Evolutionary conservation across 2,329 filamentous ascomycete species (phyloP).

Genomic region (Teratosphaeria destructans): DNA sequence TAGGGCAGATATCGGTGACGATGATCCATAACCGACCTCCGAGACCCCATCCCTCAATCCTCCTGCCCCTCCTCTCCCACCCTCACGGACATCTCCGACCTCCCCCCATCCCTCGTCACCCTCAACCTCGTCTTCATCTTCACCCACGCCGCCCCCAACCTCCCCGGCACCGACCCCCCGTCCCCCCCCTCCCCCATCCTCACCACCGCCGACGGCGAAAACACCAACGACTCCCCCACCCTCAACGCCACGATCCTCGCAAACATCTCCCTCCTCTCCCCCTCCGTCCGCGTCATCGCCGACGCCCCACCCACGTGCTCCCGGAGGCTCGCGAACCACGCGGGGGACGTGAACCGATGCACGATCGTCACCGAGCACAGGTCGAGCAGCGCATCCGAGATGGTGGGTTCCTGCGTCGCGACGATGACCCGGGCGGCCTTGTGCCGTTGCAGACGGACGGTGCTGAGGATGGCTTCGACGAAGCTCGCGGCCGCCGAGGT

Average conservation of each 20-base stretch:
- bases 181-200: conserved; percentile 7
- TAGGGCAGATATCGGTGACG: too few species aligned
- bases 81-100: not conserved
- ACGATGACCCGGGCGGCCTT: conserved; percentile 57
- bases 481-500: conserved; percentile 46
- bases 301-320: conserved; percentile 39
- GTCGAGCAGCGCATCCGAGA: conserved; percentile 58
- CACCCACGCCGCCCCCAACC: conserved; percentile 12
- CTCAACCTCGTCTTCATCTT: conserved; percentile 20
- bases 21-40: too few species aligned
- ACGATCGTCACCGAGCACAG: conserved; percentile 63
- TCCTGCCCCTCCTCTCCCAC: not conserved
- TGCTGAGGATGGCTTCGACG: conserved; percentile 51
- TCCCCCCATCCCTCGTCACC: conserved; percentile 18
- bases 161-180: conserved; percentile 5
- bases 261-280: conserved; percentile 15
- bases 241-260: conserved; percentile 19
- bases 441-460: conserved; percentile 63
- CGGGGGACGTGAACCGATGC: conserved; percentile 59
- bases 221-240: conserved; percentile 25
- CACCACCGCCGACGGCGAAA: conserved; percentile 21
- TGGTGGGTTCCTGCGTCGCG: conserved; percentile 66
- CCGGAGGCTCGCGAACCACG: conserved; percentile 45
- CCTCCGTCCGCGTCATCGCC: conserved; percentile 3
- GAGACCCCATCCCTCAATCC: too few species aligned